phyloP scores from a whole-genome alignment of 176 grass and related monocot species.

The Avena insularis region DNA sequence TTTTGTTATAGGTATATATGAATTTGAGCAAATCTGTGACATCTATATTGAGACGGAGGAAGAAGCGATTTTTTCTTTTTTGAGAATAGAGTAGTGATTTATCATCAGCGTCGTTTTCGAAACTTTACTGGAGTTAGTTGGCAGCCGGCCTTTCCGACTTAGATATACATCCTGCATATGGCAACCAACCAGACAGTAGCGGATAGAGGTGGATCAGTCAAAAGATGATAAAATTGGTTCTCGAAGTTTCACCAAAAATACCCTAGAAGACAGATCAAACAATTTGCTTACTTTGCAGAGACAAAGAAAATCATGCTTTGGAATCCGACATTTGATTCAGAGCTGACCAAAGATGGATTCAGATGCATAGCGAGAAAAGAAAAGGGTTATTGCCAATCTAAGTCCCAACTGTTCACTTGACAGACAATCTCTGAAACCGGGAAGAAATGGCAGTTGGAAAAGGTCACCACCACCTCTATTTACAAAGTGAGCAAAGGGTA shows the following conservation, averaged over 20 bases:
- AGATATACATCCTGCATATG: too few relatives aligned
- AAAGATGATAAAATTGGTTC: background rate
- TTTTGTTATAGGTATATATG: too few relatives aligned
- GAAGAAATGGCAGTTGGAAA: background rate
- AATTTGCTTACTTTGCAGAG: background rate
- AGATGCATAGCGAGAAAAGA: background rate
- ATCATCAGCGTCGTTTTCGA: background rate
- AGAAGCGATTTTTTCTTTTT: too few relatives aligned
- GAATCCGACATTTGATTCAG: background rate
- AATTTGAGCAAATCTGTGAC: too few relatives aligned
- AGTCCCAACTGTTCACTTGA: background rate
- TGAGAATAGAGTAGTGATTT: background rate
- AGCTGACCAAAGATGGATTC: background rate
- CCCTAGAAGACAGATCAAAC: background rate
- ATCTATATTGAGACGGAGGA: too few relatives aligned
- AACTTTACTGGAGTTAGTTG: background rate
- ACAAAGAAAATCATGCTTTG: background rate
- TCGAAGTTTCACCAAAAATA: background rate
- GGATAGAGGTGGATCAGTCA: conserved; percentile 5
- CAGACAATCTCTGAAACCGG: conserved; percentile 1
- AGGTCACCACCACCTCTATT: conserved; percentile 13
- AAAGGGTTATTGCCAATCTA: background rate
- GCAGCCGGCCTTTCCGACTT: conserved; percentile 5
- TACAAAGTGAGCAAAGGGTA: conserved; percentile 23
- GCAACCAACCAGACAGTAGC: background rate